Evolutionary conservation across 2,329 filamentous ascomycete genomes (phyloP).

Genomic region (Colletotrichum noveboracense): DNA sequence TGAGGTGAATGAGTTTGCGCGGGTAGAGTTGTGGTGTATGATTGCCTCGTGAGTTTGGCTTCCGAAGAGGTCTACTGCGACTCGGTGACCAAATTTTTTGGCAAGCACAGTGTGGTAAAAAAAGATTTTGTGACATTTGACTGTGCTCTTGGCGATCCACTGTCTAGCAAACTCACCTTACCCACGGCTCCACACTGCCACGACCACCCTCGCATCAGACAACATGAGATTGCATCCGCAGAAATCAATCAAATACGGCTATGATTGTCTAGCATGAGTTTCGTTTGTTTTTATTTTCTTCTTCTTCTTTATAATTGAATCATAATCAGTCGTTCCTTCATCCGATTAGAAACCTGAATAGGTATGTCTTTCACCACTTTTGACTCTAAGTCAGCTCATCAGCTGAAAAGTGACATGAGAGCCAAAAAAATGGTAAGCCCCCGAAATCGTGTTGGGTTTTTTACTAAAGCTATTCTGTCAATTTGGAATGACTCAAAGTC

Average conservation of each 20-base stretch:
- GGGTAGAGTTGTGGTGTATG: neutral
- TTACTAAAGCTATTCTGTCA: rapidly evolving
- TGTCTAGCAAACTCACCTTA: neutral
- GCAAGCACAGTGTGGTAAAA: neutral
- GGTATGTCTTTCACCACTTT: neutral
- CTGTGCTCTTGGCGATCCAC: neutral
- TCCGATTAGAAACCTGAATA: neutral
- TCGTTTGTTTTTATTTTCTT: neutral
- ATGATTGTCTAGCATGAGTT: neutral
- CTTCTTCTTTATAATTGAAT: neutral
- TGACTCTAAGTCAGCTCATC: neutral
- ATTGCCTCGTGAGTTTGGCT: neutral
- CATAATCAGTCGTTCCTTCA: neutral
- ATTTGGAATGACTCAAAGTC: neutral
- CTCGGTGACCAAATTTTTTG: neutral
- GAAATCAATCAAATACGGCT: neutral
- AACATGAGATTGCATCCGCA: neutral
- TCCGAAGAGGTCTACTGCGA: neutral
- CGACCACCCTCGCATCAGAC: neutral
- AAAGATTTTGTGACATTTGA: neutral
- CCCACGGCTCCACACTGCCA: neutral
- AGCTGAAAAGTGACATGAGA: neutral
- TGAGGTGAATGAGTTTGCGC: neutral
- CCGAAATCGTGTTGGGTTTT: neutral
- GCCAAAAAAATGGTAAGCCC: neutral